Base-by-base conservation (phyloP, 73 alveolate species). In the Diophrys sp. region DNA sequence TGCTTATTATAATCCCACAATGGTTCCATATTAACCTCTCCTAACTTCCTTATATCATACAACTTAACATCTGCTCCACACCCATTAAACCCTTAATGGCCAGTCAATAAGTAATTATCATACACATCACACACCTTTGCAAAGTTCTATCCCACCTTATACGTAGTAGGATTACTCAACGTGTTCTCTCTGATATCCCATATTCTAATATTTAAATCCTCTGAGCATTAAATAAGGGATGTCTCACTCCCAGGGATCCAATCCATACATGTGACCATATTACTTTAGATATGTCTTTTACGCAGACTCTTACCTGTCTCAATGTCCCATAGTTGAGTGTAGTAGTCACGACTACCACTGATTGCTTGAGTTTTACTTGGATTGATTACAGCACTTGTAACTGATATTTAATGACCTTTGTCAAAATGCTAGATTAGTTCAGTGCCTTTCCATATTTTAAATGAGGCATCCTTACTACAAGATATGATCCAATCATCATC, bases 61-160 rank as follows among this genome's bases (percentile, higher is more conserved):
- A 89, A 57, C 34, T 89, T 89, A 0, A 84, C 88, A 29, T 85
- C 88, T 0, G 88, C 72, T 0, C 96, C 96, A 14, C 62, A 31
- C 0, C 77, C 31, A 72, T 84, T 84, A 70, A 83, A 89, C 66
- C 96, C 96, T 89, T 87, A 26, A 80, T 89, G 96, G 23, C 96
- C 96, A 11, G 93, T 85, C 0, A 80, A 85, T 26, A 89, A 28
- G 14, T 71, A 67, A 2, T 56, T 66, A 0, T 83, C 89, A 24
- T 73, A 44, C 0, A 79, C 56, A 75, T 89, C 96, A 27, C 87
- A 75, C 2, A 80, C 73, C n/a, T 80, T 75, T 0, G 93, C 92
- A 71, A 89, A 89, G 70, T 89, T 89, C 56, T 74, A 68, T 0
- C 96, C 96, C 0, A 79, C 93, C 25, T 34, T 56, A 28, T 67